Conservation (phyloP, 225 moss, liverwort and hornwort genomes). For the Neckera pumila region DNA sequence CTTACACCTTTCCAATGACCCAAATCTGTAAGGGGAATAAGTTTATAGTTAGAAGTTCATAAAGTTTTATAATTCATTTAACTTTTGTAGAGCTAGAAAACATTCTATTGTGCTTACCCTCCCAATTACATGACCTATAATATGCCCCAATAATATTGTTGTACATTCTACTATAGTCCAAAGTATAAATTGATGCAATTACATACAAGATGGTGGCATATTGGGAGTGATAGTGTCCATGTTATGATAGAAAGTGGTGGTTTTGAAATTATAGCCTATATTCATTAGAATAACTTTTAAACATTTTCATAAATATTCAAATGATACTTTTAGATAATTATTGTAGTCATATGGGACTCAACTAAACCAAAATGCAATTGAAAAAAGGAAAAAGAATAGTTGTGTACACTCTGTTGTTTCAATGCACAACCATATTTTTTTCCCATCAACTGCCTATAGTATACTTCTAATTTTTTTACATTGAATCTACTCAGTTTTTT, state of each 20-base stretch:
- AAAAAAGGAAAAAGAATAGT: background rate
- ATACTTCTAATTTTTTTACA: no score
- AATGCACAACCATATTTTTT: background rate
- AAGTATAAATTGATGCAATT: background rate
- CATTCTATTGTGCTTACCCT: rapidly evolving
- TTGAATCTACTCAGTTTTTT: background rate
- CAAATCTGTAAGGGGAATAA: rapidly evolving
- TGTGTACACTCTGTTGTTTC: background rate
- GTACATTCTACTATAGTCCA: background rate
- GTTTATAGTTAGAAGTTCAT: background rate
- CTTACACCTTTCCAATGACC: background rate
- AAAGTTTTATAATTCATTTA: background rate
- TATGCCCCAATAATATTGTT: background rate
- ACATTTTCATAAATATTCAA: background rate
- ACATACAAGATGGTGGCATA: no score
- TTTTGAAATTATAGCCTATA: background rate
- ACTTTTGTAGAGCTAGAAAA: background rate
- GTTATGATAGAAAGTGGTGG: rapidly evolving
- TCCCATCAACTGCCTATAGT: rapidly evolving
- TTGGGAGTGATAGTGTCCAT: rapidly evolving
- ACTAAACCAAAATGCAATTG: background rate
- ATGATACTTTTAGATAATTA: no score
- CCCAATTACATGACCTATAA: background rate
- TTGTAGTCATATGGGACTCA: no score
- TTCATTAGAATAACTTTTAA: background rate